phyloP scores from a whole-genome alignment of 2,329 filamentous ascomycete genomes.

The Thermothelomyces thermophilus region DNA sequence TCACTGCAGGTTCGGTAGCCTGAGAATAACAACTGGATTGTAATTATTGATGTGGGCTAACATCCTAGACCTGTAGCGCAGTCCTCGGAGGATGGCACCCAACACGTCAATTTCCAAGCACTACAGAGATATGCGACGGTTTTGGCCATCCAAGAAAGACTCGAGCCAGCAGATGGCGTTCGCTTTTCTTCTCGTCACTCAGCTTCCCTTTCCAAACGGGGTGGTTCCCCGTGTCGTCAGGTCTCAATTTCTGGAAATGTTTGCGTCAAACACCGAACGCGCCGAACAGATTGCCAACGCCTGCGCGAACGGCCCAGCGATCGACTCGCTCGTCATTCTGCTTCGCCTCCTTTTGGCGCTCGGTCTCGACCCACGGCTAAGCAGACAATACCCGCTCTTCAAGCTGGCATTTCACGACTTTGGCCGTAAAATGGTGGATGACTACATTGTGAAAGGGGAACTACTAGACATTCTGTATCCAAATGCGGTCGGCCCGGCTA shows the following conservation, averaged over 20 bases:
- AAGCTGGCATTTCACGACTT: neutral
- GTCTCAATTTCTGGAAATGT: neutral
- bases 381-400: neutral
- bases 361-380: neutral
- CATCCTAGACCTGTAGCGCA: no score
- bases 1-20: no score
- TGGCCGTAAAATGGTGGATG: neutral
- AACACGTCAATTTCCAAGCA: no score
- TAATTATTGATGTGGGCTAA: no score
- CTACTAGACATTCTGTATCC: neutral
- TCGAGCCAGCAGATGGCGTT: no score
- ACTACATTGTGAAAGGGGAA: slow-evolving; percentile 2
- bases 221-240: neutral
- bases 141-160: no score
- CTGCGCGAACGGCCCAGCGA: neutral
- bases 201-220: neutral
- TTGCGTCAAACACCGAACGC: neutral
- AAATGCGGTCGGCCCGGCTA: no score
- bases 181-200: neutral
- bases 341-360: neutral
- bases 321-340: slow-evolving; percentile 1
- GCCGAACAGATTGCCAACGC: neutral
- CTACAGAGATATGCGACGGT: no score
- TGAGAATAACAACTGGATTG: no score
- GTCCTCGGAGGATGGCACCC: no score